Conservation (phyloP, 495 filamentous ascomycete species). For the Lepidopterella palustris region DNA sequence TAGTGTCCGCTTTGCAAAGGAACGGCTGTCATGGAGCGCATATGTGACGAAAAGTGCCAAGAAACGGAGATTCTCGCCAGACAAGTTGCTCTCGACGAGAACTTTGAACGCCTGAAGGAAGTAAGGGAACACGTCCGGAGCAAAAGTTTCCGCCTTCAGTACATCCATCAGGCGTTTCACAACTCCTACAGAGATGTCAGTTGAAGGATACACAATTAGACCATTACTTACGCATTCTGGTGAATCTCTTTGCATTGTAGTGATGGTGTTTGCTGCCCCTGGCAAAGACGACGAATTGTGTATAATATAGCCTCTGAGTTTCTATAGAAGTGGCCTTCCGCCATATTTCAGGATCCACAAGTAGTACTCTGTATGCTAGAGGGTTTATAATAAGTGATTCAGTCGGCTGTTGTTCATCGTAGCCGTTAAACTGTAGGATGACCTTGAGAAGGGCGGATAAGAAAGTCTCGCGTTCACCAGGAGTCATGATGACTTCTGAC, state of each 20-base stretch:
- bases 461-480: slow-evolving; percentile 56
- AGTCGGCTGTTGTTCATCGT: slow-evolving; percentile 64
- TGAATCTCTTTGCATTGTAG: slow-evolving; percentile 79
- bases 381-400: slow-evolving; percentile 93
- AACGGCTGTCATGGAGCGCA: slow-evolving; percentile 61
- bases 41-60: slow-evolving; percentile 90
- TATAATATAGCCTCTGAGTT: slow-evolving; percentile 83
- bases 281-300: slow-evolving; percentile 80
- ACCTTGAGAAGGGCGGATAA: slow-evolving; percentile 64
- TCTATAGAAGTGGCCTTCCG: slow-evolving; percentile 57
- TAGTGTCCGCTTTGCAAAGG: slow-evolving; percentile 48
- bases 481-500: slow-evolving; percentile 21
- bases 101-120: slow-evolving; percentile 72
- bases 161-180: slow-evolving; percentile 85
- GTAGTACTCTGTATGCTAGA: slow-evolving; percentile 80
- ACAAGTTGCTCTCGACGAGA: slow-evolving; percentile 70
- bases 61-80: slow-evolving; percentile 76
- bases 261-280: slow-evolving; percentile 79
- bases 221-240: slow-evolving; percentile 74
- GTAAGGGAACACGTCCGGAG: slow-evolving; percentile 58
- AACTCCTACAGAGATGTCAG: slow-evolving; percentile 53
- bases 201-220: neutral
- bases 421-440: slow-evolving; percentile 82
- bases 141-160: slow-evolving; percentile 75
- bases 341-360: slow-evolving; percentile 92